These are phyloP conservation scores for Ustilago nuda DNA, from an alignment of 1,284 basidiomycete genomes.

Conservation along the genomic window DNA sequence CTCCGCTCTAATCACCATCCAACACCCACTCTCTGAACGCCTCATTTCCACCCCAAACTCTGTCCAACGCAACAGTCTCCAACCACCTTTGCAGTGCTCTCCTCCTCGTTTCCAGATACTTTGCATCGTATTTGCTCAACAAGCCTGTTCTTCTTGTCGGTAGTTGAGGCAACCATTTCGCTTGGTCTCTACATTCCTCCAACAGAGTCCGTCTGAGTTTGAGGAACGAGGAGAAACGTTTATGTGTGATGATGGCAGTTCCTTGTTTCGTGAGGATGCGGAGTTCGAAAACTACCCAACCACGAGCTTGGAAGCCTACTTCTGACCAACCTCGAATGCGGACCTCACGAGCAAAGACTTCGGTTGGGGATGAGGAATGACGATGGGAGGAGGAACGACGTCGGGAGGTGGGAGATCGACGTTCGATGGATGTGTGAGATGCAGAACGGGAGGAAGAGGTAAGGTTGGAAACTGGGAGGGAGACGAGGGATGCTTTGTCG, in stretches of 20 bases:
- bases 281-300: conserved; percentile 63
- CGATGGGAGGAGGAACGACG: conserved; percentile 12
- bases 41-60: conserved; percentile 52
- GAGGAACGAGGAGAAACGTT: conserved; percentile 56
- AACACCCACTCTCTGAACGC: conserved; percentile 55
- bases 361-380: conserved; percentile 3
- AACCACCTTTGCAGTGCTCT: conserved; percentile 62
- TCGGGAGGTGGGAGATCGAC: conserved; percentile 15
- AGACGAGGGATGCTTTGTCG: conserved; percentile 42
- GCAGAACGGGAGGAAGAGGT: conserved; percentile 40
- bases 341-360: conserved; percentile 53
- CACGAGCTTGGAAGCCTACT: conserved; percentile 55
- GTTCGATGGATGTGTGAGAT: conserved; percentile 27
- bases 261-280: conserved; percentile 52
- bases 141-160: conserved; percentile 52
- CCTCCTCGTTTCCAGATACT: conserved; percentile 58
- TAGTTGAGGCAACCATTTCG: conserved; percentile 45
- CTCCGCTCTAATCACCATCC: conserved; percentile 28
- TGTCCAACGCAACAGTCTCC: conserved; percentile 48
- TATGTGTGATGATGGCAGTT: conserved; percentile 40
- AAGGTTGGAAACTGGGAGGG: conserved; percentile 43
- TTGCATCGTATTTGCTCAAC: conserved; percentile 60
- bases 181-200: conserved; percentile 39
- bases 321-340: conserved; percentile 60
- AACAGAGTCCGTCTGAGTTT: conserved; percentile 28